These are phyloP conservation scores for Paramyrothecium roridum DNA, from an alignment of 2,329 filamentous ascomycete genomes.

Conservation along the genomic window DNA sequence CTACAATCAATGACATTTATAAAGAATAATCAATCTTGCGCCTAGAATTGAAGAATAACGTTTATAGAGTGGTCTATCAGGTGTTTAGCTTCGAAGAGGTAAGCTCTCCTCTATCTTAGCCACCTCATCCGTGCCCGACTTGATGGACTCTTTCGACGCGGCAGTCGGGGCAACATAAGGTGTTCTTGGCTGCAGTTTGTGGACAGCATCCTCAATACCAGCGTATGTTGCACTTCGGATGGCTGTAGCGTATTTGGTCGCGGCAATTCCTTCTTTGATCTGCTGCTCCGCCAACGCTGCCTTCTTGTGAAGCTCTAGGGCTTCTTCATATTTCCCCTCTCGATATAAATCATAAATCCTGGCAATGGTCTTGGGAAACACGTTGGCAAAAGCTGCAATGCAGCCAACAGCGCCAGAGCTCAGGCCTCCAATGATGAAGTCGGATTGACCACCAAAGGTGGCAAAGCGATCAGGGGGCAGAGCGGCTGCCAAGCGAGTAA, in stretches of 20 bases:
- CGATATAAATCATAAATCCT: conserved; percentile 60
- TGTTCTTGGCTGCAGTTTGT: conserved; percentile 54
- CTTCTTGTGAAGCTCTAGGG: conserved; percentile 56
- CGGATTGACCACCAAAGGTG: conserved; percentile 69
- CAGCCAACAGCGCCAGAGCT: conserved; percentile 56
- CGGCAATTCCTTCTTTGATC: conserved; percentile 64
- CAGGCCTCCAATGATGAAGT: conserved; percentile 64
- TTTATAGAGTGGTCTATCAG: too few relatives aligned
- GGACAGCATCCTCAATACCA: conserved; percentile 56
- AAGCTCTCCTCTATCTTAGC: too few relatives aligned
- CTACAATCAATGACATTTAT: too few relatives aligned
- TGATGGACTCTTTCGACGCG: too few relatives aligned
- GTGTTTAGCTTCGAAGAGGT: too few relatives aligned
- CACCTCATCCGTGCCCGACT: too few relatives aligned
- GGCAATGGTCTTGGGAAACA: conserved; percentile 55
- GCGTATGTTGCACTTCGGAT: conserved; percentile 56
- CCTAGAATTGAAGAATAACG: too few relatives aligned
- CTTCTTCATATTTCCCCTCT: conserved; percentile 54
- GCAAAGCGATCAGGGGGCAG: conserved; percentile 57
- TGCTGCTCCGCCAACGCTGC: conserved; percentile 64
- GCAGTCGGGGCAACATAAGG: conserved; percentile 43
- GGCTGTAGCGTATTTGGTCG: conserved; percentile 65
- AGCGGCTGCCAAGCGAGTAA: conserved; percentile 54
- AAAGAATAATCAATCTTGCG: too few relatives aligned
- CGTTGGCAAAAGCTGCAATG: conserved; percentile 61